phyloP scores from a whole-genome alignment of 164 flowering plant species.

The Magnolia officinalis region DNA sequence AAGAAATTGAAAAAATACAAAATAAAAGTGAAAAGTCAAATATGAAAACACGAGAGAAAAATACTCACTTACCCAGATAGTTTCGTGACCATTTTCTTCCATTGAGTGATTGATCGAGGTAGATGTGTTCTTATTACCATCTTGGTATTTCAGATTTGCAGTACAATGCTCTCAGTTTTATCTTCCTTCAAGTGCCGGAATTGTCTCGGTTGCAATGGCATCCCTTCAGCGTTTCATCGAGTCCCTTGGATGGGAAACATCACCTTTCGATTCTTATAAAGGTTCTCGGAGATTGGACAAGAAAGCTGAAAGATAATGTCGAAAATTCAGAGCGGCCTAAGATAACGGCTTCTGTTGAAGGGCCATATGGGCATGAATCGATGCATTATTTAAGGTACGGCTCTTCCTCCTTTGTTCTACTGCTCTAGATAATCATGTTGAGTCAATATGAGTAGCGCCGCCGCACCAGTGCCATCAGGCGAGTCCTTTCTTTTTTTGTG shows the following conservation, averaged over 20 bases:
- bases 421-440: not conserved
- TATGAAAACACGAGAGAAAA: too few relatives aligned
- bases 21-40: too few relatives aligned
- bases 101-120: not conserved
- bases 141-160: slow-evolving; percentile 40
- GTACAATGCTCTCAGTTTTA: slow-evolving; percentile 82
- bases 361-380: slow-evolving; percentile 88
- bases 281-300: slow-evolving; percentile 91
- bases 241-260: slow-evolving; percentile 76
- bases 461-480: too few relatives aligned
- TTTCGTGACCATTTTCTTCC: not conserved
- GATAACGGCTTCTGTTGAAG: slow-evolving; percentile 84
- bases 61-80: not conserved
- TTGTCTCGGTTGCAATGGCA: slow-evolving; percentile 92
- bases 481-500: too few relatives aligned
- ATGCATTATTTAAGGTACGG: slow-evolving; percentile 77
- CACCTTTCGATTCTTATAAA: slow-evolving; percentile 77
- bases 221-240: slow-evolving; percentile 94
- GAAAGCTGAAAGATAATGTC: slow-evolving; percentile 43
- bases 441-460: not conserved
- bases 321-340: slow-evolving; percentile 21
- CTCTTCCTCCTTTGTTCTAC: not conserved
- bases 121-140: not conserved
- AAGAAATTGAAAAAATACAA: too few relatives aligned
- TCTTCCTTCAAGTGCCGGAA: slow-evolving; percentile 75